Evolutionary conservation across 1,284 basidiomycete species (phyloP).

Genomic region (Cryptococcus sp.): DNA sequence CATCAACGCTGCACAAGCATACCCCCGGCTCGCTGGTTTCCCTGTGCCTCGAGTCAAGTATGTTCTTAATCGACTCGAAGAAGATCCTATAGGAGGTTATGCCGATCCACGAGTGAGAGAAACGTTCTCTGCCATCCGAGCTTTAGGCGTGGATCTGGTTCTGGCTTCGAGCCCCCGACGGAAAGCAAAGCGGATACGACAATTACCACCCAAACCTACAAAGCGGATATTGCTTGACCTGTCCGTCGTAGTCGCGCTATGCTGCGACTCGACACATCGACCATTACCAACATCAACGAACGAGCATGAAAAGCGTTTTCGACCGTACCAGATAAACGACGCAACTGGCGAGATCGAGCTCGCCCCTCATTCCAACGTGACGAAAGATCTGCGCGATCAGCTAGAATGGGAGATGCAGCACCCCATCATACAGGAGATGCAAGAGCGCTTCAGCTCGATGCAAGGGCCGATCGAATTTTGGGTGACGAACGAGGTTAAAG

Average conservation of each 20-base stretch:
- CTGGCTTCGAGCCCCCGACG: constrained; percentile 14
- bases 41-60: constrained; percentile 57
- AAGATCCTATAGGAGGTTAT: constrained; percentile 38
- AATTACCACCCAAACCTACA: constrained; percentile 57
- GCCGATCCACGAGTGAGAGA: constrained; percentile 63
- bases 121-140: constrained; percentile 61
- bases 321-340: constrained; percentile 11
- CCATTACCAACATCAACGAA: constrained; percentile 62
- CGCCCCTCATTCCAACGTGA: constrained; percentile 31
- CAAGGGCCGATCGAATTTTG: constrained; percentile 33
- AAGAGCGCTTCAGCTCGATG: constrained; percentile 23
- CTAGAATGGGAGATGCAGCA: constrained; percentile 41
- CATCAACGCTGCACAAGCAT: constrained; percentile 62
- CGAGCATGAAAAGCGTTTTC: constrained; percentile 63
- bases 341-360: constrained; percentile 12
- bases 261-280: constrained; percentile 78
- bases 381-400: constrained; percentile 46
- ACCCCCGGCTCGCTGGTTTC: constrained; percentile 43
- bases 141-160: constrained; percentile 65
- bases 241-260: constrained; percentile 75
- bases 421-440: constrained; percentile 43
- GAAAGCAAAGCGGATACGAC: neutral
- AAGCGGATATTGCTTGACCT: constrained; percentile 71
- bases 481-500: constrained; percentile 44
- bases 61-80: constrained; percentile 66